Evolutionary conservation across 1,284 basidiomycete genomes (phyloP).

Genomic region (Cutaneotrichosporon spelunceum): DNA sequence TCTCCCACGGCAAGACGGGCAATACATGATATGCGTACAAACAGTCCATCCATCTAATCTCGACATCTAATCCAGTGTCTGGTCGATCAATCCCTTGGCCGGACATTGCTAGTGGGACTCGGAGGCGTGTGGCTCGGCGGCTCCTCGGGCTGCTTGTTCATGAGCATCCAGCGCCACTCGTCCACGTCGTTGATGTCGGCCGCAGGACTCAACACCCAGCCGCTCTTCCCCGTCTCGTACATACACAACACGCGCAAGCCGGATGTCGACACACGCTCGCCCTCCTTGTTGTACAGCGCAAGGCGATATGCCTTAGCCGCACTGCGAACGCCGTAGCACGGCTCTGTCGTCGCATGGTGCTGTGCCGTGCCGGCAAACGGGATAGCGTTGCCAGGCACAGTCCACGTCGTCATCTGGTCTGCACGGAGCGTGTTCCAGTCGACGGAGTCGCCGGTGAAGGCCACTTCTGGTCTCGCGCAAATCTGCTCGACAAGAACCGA

Average conservation of each 20-base stretch:
- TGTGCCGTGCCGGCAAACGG: conserved; percentile 23
- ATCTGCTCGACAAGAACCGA: conserved; percentile 41
- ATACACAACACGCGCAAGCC: conserved; percentile 38
- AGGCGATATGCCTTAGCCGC: conserved; percentile 42
- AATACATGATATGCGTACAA: neutral
- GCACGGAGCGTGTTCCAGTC: conserved; percentile 6
- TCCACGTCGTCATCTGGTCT: conserved; percentile 14
- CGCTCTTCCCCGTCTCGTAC: conserved; percentile 32
- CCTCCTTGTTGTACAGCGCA: conserved; percentile 31
- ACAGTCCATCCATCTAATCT: neutral
- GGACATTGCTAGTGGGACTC: neutral
- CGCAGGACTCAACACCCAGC: conserved; percentile 32
- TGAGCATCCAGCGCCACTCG: conserved; percentile 42
- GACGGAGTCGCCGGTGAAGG: conserved; percentile 10
- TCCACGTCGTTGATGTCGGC: conserved; percentile 38
- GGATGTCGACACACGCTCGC: conserved; percentile 31
- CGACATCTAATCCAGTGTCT: too few relatives aligned
- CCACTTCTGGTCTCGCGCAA: conserved; percentile 31
- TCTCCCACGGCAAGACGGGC: neutral
- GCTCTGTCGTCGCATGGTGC: conserved; percentile 24
- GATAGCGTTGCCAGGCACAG: neutral
- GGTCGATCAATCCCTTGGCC: neutral
- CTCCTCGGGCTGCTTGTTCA: neutral
- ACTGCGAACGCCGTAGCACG: conserved; percentile 30
- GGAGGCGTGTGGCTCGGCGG: conserved; percentile 5